These are phyloP conservation scores for Apophysomyces variabilis DNA, from an alignment of 371 early-diverging fungal genomes.

Conservation along the genomic window DNA sequence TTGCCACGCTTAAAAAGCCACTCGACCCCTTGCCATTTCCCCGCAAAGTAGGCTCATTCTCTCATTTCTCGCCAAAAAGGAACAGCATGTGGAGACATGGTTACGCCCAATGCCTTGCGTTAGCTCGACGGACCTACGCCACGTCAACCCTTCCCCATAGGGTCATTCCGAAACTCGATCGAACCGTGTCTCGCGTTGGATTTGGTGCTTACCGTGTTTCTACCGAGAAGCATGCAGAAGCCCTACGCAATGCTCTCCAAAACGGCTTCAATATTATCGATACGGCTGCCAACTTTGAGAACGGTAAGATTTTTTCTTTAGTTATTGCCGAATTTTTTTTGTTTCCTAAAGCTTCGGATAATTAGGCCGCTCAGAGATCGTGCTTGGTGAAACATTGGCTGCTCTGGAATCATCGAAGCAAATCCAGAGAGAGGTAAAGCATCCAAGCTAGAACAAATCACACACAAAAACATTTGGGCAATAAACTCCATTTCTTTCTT, in stretches of 20 bases:
- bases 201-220: slow-evolving; percentile 67
- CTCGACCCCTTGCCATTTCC: too few relatives aligned
- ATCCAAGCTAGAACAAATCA: neutral
- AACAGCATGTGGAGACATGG: slow-evolving; percentile 5
- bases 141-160: neutral
- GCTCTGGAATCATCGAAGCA: slow-evolving; percentile 37
- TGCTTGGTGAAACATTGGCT: slow-evolving; percentile 61
- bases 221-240: slow-evolving; percentile 46
- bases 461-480: neutral
- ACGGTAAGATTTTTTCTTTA: slow-evolving; percentile 45
- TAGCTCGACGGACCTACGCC: neutral
- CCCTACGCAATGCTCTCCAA: slow-evolving; percentile 59
- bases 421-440: slow-evolving; percentile 46
- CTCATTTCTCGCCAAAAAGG: neutral
- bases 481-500: neutral
- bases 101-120: neutral
- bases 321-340: neutral
- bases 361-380: slow-evolving; percentile 48
- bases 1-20: too few relatives aligned
- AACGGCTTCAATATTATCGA: slow-evolving; percentile 77
- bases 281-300: slow-evolving; percentile 76
- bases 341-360: slow-evolving; percentile 36
- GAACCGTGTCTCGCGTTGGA: slow-evolving; percentile 61
- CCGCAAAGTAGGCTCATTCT: neutral
- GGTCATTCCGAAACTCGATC: slow-evolving; percentile 42